Conservation (phyloP, 2,329 filamentous ascomycete species). For the Ceratocystis alfenasii region DNA sequence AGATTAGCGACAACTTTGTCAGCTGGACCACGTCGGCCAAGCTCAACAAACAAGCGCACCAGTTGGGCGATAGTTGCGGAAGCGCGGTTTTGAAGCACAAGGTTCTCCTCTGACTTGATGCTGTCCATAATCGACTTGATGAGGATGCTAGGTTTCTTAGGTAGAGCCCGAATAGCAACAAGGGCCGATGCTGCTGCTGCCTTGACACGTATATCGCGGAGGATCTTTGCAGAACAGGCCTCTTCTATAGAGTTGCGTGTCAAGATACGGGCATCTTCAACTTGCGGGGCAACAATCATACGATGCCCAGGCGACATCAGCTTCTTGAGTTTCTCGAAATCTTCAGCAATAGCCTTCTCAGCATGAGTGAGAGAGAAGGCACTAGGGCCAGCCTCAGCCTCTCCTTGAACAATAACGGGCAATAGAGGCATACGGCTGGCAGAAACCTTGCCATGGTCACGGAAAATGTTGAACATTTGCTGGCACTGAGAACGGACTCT, state of each 20-base stretch:
- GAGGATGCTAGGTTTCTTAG: constrained; percentile 83
- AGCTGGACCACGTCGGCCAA: constrained; percentile 69
- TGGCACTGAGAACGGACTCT: constrained; percentile 85
- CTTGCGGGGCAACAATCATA: constrained; percentile 65
- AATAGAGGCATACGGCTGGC: constrained; percentile 63
- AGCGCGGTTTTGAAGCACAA: constrained; percentile 75
- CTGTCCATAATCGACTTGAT: constrained; percentile 99
- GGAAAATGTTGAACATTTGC: constrained; percentile 79
- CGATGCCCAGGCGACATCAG: constrained; percentile 78
- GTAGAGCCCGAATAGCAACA: constrained; percentile 73
- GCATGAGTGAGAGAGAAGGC: constrained; percentile 83
- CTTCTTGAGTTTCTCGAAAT: constrained; percentile 82
- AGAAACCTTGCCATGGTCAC: constrained; percentile 75
- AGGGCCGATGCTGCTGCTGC: constrained; percentile 78
- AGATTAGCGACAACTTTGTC: constrained; percentile 94
- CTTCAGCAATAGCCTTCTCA: constrained; percentile 72
- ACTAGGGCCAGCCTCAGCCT: constrained; percentile 78
- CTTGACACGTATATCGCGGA: constrained; percentile 73
- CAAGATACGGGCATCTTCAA: constrained; percentile 64
- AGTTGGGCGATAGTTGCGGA: constrained; percentile 73
- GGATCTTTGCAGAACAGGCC: constrained; percentile 64
- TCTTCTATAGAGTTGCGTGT: constrained; percentile 64
- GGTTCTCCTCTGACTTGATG: constrained; percentile 85
- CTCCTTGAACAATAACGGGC: constrained; percentile 86
- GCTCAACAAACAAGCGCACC: constrained; percentile 72